Conservation (phyloP, 2,329 filamentous ascomycete species). For the Botryosphaeria agaves region DNA sequence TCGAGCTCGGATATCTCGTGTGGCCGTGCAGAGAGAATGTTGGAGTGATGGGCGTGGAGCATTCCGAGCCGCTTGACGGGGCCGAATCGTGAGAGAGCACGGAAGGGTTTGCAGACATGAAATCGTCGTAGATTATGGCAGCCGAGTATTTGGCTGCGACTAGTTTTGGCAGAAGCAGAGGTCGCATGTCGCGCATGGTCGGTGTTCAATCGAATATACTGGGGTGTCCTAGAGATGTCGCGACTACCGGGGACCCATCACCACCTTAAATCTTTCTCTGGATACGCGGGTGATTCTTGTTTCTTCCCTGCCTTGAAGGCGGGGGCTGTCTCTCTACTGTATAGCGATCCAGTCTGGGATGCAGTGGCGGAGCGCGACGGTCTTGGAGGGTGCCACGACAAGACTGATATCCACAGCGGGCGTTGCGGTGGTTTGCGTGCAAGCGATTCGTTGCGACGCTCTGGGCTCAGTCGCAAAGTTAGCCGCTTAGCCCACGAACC, state of each 20-base stretch:
- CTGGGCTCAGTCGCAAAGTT: conserved; percentile 6
- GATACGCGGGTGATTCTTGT: no score
- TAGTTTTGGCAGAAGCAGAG: conserved; percentile 19
- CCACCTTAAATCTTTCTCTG: background rate
- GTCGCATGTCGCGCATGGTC: conserved; percentile 16
- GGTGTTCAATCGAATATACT: conserved; percentile 8
- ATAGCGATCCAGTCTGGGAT: conserved; percentile 1
- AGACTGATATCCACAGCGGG: no score
- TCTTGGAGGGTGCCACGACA: conserved; percentile 8
- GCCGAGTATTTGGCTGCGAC: conserved; percentile 18
- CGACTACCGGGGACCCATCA: background rate
- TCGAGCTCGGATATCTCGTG: conserved; percentile 52
- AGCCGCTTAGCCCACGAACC: background rate
- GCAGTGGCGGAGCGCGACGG: conserved; percentile 7
- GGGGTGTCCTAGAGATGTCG: no score
- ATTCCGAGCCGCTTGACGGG: conserved; percentile 35
- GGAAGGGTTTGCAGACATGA: conserved; percentile 8
- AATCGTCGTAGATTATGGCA: conserved; percentile 1
- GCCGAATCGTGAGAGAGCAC: conserved; percentile 18
- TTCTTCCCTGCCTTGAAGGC: no score
- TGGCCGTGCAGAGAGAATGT: conserved; percentile 49
- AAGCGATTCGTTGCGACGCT: conserved; percentile 5
- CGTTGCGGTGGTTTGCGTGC: no score
- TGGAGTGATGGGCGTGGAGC: conserved; percentile 52
- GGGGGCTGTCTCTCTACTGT: no score